A percentile compares a stretch with the other conserved stretches of the same genome.
Evolutionary conservation across 257 asterid genomes (phyloP).

Genomic region (Handroanthus guayacan): DNA sequence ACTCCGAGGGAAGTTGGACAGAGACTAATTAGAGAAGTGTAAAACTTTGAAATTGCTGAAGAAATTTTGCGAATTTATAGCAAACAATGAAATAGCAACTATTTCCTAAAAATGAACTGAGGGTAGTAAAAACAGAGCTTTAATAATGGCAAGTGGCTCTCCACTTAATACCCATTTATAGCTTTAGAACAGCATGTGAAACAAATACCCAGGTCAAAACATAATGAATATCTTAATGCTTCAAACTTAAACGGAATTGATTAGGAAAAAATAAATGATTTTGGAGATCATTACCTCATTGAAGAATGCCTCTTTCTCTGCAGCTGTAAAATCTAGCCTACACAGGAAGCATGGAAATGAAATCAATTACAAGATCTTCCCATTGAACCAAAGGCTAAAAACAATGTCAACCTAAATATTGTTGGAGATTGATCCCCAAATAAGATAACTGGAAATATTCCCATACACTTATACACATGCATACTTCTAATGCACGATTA

Average conservation of each 20-base stretch:
- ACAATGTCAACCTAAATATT: constrained; percentile 13
- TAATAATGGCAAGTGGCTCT: too few species aligned
- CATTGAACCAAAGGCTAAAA: constrained; percentile 29
- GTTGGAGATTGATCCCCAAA: constrained; percentile 10
- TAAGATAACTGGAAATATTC: constrained; percentile 20
- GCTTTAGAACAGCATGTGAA: neutral
- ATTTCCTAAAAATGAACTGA: too few species aligned
- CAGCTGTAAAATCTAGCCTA: constrained; percentile 84
- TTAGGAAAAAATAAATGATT: constrained; percentile 21
- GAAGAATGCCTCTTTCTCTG: constrained; percentile 80
- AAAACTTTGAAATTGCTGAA: too few species aligned
- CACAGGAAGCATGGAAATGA: constrained; percentile 41
- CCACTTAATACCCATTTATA: too few species aligned
- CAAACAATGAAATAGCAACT: too few species aligned
- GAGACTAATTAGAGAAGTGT: too few species aligned
- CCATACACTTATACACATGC: constrained; percentile 10
- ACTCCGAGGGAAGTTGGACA: too few species aligned
- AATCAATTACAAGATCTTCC: constrained; percentile 29
- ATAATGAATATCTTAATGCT: constrained; percentile 17
- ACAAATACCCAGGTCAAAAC: constrained; percentile 19
- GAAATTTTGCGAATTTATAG: too few species aligned
- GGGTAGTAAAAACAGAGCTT: too few species aligned
- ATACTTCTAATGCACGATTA: constrained; percentile 4
- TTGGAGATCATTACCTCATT: constrained; percentile 62
- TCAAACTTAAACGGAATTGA: constrained; percentile 20